Base-by-base conservation (phyloP, 140 eudicot species). In the Artemisia princeps region DNA sequence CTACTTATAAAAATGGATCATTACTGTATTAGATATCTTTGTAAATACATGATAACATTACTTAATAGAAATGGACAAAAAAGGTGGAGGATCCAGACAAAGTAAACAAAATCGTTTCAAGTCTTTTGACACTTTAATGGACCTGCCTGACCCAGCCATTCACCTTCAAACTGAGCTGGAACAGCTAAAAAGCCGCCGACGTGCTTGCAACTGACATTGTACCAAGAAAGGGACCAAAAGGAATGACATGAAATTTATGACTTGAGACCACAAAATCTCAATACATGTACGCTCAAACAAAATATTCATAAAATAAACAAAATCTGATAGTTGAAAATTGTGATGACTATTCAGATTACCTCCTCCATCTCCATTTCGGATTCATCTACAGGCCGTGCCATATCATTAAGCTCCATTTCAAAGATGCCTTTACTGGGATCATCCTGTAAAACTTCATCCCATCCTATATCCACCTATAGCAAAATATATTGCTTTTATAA, bases 321-420 rank as follows among this genome's bases (percentile, higher is more conserved):
- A 65, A 19, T 56, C 0, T 7, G 56, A 42, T n/a, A 55, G 24
- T 20, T 48, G 19, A 30, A 58, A 62, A 51, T 9, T 17, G 46
- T 69, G 33, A 55, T 42, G 14, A 20, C 70, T 22, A 64, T 64
- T 65, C 9, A 51, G 46, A 62, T 67, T 57, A 92, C 98, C 96
- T 85, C 92, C 68, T 68, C 80, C 68, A 64, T 69, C 67, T 78
- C 87, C 58, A 79, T 77, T 60, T 77, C 79, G 2, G 49, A n/a
- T 79, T 80, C 81, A 71, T 80, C 72, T 15, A 56, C 76, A 16
- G 77, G 65, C 51, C 81, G 78, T 59, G 81, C 88, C 73, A 76
- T 65, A 61, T 86, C 95, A 75, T 82, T 94, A 33, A 92, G 77
- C 72, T 92, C 96, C 90, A 92, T 83, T 26, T 84, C 95, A 75